These are phyloP conservation scores for Ustilago esculenta DNA, from an alignment of 1,284 basidiomycete species.

Conservation along the genomic window DNA sequence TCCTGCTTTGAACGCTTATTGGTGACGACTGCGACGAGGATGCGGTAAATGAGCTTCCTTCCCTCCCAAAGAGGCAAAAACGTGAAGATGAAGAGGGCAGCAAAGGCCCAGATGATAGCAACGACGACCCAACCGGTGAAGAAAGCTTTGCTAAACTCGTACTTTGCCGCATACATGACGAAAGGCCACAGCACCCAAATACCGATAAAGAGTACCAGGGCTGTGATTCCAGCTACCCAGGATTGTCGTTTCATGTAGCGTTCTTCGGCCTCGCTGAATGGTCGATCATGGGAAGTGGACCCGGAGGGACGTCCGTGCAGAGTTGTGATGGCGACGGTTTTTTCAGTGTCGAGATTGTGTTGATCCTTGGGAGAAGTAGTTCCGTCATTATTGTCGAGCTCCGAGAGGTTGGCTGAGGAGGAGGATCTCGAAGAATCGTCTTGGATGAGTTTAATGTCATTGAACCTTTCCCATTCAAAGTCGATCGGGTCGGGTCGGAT, in stretches of 20 bases:
- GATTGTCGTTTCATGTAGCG: constrained; percentile 29
- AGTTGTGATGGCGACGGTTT: background rate
- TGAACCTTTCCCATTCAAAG: constrained; percentile 54
- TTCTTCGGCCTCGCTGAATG: constrained; percentile 21
- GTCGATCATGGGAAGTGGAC: background rate
- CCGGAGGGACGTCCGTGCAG: background rate
- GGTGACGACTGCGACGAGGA: constrained; percentile 4
- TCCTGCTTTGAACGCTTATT: background rate
- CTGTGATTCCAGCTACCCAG: constrained; percentile 21
- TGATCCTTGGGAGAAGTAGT: too few relatives aligned
- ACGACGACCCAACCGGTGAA: constrained; percentile 63
- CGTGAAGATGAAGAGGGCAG: constrained; percentile 38
- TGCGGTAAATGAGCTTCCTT: constrained; percentile 9
- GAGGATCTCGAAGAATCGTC: constrained; percentile 21
- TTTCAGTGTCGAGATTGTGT: background rate
- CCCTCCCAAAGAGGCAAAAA: constrained; percentile 44
- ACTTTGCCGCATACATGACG: constrained; percentile 60
- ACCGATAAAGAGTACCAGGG: constrained; percentile 44
- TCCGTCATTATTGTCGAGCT: background rate
- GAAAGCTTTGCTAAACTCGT: constrained; percentile 56
- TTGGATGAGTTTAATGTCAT: constrained; percentile 38
- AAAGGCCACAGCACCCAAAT: constrained; percentile 65
- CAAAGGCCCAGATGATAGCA: constrained; percentile 58
- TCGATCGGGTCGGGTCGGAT: constrained; percentile 20
- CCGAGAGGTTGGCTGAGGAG: background rate